Evolutionary conservation across 2,329 filamentous ascomycete species (phyloP), one percentile per base, ranked within the genome.

Genomic region (Fusarium sp.): DNA sequence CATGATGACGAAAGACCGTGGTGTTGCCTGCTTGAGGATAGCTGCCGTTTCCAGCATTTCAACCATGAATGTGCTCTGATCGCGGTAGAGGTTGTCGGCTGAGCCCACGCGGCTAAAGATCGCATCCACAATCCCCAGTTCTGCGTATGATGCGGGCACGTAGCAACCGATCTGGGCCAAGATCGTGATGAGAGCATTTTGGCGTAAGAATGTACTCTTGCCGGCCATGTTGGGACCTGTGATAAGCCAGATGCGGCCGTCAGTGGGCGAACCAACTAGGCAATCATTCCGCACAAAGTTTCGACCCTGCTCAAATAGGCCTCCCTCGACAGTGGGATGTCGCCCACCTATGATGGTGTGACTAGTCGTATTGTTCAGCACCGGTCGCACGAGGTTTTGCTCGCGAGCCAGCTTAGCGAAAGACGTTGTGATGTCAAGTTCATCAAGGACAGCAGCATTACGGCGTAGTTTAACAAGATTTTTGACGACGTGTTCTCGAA

Each of bases 1-100:
- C 95, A 99, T 98, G 80, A 99, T 95, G 67, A 96, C 95, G 76
- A 99, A 97, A 1, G 92, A 96, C 27, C 91, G 88, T 3, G 90
- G 83, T 2, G 95, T 98, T 0, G 96, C 95, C 73, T 93, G 87
- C 67, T 92, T 93, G 56, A 99, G 86, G 57, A 99, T 99, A 30
- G 92, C 88, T 3, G 95, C 95, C 23, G 96, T 97, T 82, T 99
- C 96, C 4, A 98, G 87, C 96, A 99, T 99, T 83, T 99, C 96
- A 2, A 98, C 94, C 96, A 99, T 98, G 81, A 99, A 99, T 0
- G 97, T 99, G 57, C 94, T 97, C 81, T 98, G 95, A 83, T 97
- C 93, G 54, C 90, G 89, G 83, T 93, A 98, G n/a, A 99, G 86
- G 79, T 97, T 95, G 80, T 99, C 97, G 3, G 95, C 96, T 2